These are phyloP conservation scores for Colletotrichum chrysophilum DNA, from an alignment of 2,329 filamentous ascomycete species.

Conservation along the genomic window DNA sequence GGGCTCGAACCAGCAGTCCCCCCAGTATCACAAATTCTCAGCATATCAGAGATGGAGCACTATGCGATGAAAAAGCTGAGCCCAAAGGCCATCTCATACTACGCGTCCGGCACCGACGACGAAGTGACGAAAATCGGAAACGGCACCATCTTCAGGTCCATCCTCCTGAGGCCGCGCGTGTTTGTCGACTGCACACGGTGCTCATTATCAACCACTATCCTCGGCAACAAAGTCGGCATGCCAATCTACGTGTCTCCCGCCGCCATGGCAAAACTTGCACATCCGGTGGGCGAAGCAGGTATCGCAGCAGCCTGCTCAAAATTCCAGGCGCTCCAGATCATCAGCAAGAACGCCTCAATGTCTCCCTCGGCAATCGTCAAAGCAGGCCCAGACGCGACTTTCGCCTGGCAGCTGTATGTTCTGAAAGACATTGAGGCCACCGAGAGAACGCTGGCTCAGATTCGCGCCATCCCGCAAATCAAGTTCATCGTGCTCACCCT, in stretches of 20 bases:
- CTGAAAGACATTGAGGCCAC: slow-evolving; percentile 70
- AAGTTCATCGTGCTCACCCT: slow-evolving; percentile 32
- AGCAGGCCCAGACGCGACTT: slow-evolving; percentile 69
- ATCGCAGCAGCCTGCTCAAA: slow-evolving; percentile 74
- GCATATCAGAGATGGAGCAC: slow-evolving; percentile 81
- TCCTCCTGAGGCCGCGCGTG: slow-evolving; percentile 79
- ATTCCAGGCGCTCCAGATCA: slow-evolving; percentile 76
- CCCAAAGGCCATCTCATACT: slow-evolving; percentile 85
- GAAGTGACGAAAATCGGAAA: slow-evolving; percentile 77
- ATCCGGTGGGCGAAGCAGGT: slow-evolving; percentile 77
- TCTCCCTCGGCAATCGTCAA: slow-evolving; percentile 82
- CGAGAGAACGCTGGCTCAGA: slow-evolving; percentile 47
- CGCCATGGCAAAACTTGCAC: slow-evolving; percentile 80
- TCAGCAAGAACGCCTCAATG: slow-evolving; percentile 84
- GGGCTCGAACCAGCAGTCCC: slow-evolving; percentile 39
- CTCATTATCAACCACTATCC: slow-evolving; percentile 71
- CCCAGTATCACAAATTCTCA: slow-evolving; percentile 71
- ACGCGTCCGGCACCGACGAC: slow-evolving; percentile 83
- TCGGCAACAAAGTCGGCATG: slow-evolving; percentile 70
- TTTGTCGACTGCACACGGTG: slow-evolving; percentile 80
- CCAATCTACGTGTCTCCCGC: slow-evolving; percentile 81
- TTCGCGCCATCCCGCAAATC: slow-evolving; percentile 72
- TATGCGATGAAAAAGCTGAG: slow-evolving; percentile 75
- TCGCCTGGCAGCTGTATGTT: slow-evolving; percentile 89
- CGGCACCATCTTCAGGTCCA: slow-evolving; percentile 73